These are phyloP conservation scores for Xylaria flabelliformis DNA, from an alignment of 495 filamentous ascomycete genomes.

Conservation along the genomic window DNA sequence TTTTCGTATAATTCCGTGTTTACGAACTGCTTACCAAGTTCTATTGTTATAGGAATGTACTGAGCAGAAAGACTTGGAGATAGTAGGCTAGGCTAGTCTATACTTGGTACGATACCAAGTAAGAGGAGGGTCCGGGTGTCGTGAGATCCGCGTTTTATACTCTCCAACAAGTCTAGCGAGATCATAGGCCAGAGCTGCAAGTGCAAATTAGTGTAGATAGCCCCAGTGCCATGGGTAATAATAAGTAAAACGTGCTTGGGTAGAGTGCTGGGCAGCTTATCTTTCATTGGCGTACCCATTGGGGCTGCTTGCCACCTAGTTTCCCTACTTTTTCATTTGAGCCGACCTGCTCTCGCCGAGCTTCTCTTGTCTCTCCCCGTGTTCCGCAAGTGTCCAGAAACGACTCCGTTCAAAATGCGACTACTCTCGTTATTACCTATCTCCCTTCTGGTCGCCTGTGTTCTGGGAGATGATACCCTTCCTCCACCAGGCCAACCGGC, in stretches of 20 bases:
- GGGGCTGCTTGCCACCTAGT: slow-evolving; percentile 8
- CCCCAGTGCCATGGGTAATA: slow-evolving; percentile 8
- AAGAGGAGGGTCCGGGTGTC: background rate
- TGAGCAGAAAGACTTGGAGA: background rate
- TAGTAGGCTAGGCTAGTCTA: background rate
- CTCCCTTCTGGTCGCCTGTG: slow-evolving; percentile 26
- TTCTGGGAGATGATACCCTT: slow-evolving; percentile 30
- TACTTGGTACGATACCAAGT: background rate
- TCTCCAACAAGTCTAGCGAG: slow-evolving; percentile 25
- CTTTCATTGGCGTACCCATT: background rate
- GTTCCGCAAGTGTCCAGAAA: background rate
- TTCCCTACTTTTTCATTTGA: background rate
- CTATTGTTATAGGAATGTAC: background rate
- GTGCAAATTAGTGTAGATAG: background rate
- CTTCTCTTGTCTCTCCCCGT: background rate
- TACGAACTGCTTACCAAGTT: background rate
- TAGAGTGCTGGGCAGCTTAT: background rate
- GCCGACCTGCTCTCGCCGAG: background rate
- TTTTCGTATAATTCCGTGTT: background rate
- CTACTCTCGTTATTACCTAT: slow-evolving; percentile 29
- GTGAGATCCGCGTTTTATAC: slow-evolving; percentile 29
- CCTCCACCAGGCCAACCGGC: slow-evolving; percentile 34
- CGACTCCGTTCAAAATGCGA: slow-evolving; percentile 30
- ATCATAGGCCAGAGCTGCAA: slow-evolving; percentile 7
- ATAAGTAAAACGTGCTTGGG: slow-evolving; percentile 10